A percentile compares a stretch with the other conserved stretches of the same genome.
These are phyloP conservation scores for Xerocomus minutiporus DNA, from an alignment of 1,284 basidiomycete species.

Conservation along the genomic window DNA sequence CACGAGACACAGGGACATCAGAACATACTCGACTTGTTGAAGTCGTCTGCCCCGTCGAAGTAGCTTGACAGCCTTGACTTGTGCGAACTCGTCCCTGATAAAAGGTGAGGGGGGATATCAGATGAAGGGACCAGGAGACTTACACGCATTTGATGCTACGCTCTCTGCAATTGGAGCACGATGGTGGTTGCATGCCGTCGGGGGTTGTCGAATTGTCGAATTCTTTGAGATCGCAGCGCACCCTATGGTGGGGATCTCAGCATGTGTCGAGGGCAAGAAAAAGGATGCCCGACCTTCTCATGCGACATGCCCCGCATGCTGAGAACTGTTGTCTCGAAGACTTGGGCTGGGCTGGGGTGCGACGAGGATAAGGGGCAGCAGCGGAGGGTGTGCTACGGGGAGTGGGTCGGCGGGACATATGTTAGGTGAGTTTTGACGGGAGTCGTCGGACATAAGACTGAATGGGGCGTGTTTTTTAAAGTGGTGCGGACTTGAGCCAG, in stretches of 20 bases:
- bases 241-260: slow-evolving; percentile 39
- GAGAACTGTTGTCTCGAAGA: slow-evolving; percentile 77
- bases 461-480: slow-evolving; percentile 16
- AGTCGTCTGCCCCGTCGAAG: slow-evolving; percentile 78
- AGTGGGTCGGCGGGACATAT: slow-evolving; percentile 52
- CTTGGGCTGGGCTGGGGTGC: slow-evolving; percentile 59
- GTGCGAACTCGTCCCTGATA: slow-evolving; percentile 78
- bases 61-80: slow-evolving; percentile 82
- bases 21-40: slow-evolving; percentile 71
- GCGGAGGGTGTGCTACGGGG: slow-evolving; percentile 32
- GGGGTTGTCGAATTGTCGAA: slow-evolving; percentile 40
- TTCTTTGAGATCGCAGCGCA: slow-evolving; percentile 79
- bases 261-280: not conserved
- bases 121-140: slow-evolving; percentile 36
- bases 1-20: slow-evolving; percentile 4
- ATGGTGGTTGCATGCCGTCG: slow-evolving; percentile 47
- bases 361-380: slow-evolving; percentile 46
- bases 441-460: slow-evolving; percentile 1
- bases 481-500: slow-evolving; percentile 18
- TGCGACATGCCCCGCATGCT: slow-evolving; percentile 86
- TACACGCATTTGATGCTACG: slow-evolving; percentile 82
- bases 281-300: slow-evolving; percentile 56
- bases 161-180: slow-evolving; percentile 84
- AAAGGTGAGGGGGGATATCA: slow-evolving; percentile 7
- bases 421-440: slow-evolving; percentile 11